Evolutionary conservation across 2,329 filamentous ascomycete genomes (phyloP), one percentile per base, ranked within the genome.

Genomic region (Kalmusia sp.): DNA sequence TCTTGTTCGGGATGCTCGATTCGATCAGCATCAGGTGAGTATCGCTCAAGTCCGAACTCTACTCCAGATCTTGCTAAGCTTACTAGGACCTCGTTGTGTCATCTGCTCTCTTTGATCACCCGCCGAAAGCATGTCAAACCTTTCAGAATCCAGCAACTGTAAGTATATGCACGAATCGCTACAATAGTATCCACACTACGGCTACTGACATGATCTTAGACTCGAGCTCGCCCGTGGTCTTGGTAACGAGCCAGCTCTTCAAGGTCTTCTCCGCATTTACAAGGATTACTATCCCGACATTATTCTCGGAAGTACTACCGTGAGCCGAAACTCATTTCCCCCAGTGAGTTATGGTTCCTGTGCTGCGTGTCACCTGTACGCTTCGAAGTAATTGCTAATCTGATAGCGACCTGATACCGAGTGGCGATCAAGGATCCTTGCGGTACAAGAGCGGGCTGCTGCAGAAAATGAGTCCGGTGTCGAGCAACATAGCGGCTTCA

Each of bases 211-310:
- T 47, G 27, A 52, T 55, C 34, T 15, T 46, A 77, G 74, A 4
- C 79, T 83, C 66, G 80, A 82, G 53, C 63, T 82, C 17, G 75
- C 80, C 37, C 76, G 75, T 33, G 73, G 72, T 59, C 70, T 77
- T 14, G 78, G 78, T 15, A 89, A 90, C 65, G 92, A 96, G 51
- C 88, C 88, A 43, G 83, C 87, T 46, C 77, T 96, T 30, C 81
- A 89, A 31, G 90, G 90, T 3, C 79, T 96, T 15, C 78, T 96
- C 44, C 84, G 89, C 50, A 86, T 93, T n/a, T 96, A 88, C 77
- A 95, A 95, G 69, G 91, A 93, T 70, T 96, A 93, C 73, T 96
- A 93, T 65, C 91, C 92, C 0, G 91, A 96, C 70, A 91, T 96
- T 49, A 91, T 96, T 54, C 83, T 93, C 12, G 90, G 88, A 19